phyloP scores from a whole-genome alignment of 352 stramenopile genomes.

The Phytophthora crassamura region DNA sequence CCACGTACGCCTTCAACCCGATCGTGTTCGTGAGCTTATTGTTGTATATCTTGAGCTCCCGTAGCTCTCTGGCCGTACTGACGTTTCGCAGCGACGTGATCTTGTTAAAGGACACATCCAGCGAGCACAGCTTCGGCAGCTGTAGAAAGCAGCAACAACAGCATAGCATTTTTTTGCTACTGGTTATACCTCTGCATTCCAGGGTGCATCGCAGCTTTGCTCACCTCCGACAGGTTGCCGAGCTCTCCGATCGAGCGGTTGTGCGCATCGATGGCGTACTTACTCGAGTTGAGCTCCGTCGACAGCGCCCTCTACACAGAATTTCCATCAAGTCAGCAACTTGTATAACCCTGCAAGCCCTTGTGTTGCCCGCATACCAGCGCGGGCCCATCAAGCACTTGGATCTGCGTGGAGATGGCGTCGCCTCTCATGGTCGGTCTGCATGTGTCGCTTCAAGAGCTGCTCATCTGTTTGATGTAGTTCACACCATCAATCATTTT shows the following conservation, averaged over 20 bases:
- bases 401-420: constrained; percentile 37
- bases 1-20: constrained; percentile 55
- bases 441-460: constrained; percentile 30
- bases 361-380: constrained; percentile 30
- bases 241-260: constrained; percentile 72
- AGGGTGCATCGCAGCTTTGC: no score
- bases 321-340: no score
- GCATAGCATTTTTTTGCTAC: neutral
- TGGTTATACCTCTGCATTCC: neutral
- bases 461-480: constrained; percentile 13
- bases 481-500: constrained; percentile 14
- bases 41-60: constrained; percentile 85
- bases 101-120: constrained; percentile 85
- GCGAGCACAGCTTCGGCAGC: constrained; percentile 73
- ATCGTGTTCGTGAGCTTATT: constrained; percentile 67
- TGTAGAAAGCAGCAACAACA: constrained; percentile 19
- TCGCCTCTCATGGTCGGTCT: constrained; percentile 24
- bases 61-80: constrained; percentile 64
- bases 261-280: constrained; percentile 81
- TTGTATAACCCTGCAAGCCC: no score
- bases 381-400: constrained; percentile 45
- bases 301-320: constrained; percentile 41
- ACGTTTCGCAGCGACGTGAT: constrained; percentile 65
- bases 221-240: constrained; percentile 68
- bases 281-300: constrained; percentile 81